These are phyloP conservation scores for Phragmites australis DNA, from an alignment of 176 grass and related monocot species.

Conservation along the genomic window DNA sequence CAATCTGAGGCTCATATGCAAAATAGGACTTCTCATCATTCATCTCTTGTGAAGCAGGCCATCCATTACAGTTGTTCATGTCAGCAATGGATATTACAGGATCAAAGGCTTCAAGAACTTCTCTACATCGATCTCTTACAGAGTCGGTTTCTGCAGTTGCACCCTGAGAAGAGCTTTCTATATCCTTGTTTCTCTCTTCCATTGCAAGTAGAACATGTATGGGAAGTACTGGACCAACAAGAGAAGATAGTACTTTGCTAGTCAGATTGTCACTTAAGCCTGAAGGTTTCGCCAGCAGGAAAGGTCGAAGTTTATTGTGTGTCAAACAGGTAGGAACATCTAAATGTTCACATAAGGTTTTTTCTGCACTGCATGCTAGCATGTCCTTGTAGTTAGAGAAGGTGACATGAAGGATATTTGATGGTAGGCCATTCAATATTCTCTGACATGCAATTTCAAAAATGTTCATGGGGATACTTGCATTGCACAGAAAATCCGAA, in stretches of 20 bases:
- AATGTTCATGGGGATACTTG: constrained; percentile 64
- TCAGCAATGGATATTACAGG: constrained; percentile 65
- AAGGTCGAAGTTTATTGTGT: constrained; percentile 45
- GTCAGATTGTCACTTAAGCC: constrained; percentile 58
- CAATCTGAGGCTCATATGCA: constrained; percentile 63
- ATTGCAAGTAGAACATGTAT: constrained; percentile 78
- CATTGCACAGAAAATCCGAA: constrained; percentile 68
- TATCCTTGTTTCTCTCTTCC: constrained; percentile 48
- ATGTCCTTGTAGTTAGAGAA: constrained; percentile 72
- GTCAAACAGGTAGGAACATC: constrained; percentile 53
- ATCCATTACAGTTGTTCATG: constrained; percentile 32
- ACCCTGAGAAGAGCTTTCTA: constrained; percentile 25
- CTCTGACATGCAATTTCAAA: constrained; percentile 75
- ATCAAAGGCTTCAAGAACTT: constrained; percentile 61
- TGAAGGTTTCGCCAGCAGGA: constrained; percentile 65
- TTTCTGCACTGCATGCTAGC: constrained; percentile 28
- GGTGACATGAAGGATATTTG: constrained; percentile 52
- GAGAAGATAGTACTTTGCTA: constrained; percentile 47
- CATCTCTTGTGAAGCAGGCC: constrained; percentile 40
- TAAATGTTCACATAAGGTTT: constrained; percentile 58
- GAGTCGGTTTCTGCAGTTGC: constrained; percentile 38
- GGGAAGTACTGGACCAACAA: constrained; percentile 84
- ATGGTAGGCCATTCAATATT: constrained; percentile 60
- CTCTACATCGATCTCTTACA: constrained; percentile 51
- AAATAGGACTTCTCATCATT: constrained; percentile 68